Evolutionary conservation across 768 basidiomycete genomes (phyloP).

Genomic region (Suillus tomentosus): DNA sequence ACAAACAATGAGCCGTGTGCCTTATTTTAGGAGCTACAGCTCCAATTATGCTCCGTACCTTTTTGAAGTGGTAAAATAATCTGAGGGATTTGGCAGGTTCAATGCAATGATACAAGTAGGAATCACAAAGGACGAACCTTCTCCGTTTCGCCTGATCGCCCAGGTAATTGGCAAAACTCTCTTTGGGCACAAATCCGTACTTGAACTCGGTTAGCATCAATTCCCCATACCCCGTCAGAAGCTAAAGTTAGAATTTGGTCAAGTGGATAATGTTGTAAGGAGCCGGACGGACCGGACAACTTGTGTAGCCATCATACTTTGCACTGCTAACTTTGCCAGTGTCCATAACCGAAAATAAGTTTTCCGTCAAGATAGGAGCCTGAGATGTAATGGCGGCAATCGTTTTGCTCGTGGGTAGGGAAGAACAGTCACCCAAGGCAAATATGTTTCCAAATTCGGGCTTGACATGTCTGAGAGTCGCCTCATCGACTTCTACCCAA

Average conservation of each 20-base stretch:
- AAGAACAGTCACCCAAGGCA: conserved; percentile 89
- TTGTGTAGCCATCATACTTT: conserved; percentile 86
- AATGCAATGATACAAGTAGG: conserved; percentile 10
- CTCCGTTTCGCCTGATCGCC: conserved; percentile 78
- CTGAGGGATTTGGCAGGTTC: conserved; percentile 36
- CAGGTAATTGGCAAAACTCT: conserved; percentile 71
- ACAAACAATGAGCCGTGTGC: not conserved
- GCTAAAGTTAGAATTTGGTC: conserved; percentile 39
- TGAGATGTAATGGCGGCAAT: conserved; percentile 92
- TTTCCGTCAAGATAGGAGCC: conserved; percentile 88
- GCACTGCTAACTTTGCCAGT: conserved; percentile 71
- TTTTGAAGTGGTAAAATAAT: conserved; percentile 87
- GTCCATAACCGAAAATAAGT: conserved; percentile 75
- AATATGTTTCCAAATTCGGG: conserved; percentile 82
- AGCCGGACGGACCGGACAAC: conserved; percentile 68
- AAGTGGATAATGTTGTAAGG: conserved; percentile 8
- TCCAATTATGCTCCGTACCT: conserved; percentile 41
- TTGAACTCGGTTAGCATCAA: conserved; percentile 92
- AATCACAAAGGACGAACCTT: conserved; percentile 46
- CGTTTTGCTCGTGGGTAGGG: conserved; percentile 93
- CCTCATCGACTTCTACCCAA: conserved; percentile 86
- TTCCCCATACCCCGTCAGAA: conserved; percentile 80
- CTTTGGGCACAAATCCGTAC: conserved; percentile 86
- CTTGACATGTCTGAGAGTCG: conserved; percentile 82
- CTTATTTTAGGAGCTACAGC: not conserved